Base-by-base conservation (phyloP, 1,139 yeast genomes). In the Candida tropicalis region DNA sequence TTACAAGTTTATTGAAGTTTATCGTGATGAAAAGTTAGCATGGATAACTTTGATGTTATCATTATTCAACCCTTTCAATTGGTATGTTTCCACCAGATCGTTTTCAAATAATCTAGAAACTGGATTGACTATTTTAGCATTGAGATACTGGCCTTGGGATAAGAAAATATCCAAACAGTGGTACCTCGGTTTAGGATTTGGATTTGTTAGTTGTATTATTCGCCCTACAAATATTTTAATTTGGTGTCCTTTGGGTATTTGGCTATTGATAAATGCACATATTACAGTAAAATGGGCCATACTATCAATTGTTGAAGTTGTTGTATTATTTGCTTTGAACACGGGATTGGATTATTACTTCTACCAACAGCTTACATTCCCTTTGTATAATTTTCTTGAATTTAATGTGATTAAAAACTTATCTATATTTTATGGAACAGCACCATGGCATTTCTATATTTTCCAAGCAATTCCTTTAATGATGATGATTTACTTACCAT, bases 21-120 rank as follows among this genome's bases (percentile, higher is more conserved):
- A 70, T 46, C 68, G 74, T 18, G 56, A 54, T 39, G 65, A 68
- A 36, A 46, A 44, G 13, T 40, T 79, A n/a, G 78, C 87, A 0
- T 57, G 67, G 37, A 56, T 66, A 25, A 70, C 84, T 0, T 59
- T 84, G 24, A 40, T 68, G 1, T 57, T 87, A 20, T 82, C 93
- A 13, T 51, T 87, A 5, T 60, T 77, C 1, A 88, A 91, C 46
- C 86, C 90, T 7, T 91, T 89, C 73, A 90, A 90, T 59, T 87
- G 93, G 86, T 88, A 77, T 61, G 74, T 84, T 38, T 70, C 81
- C 33, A 84, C 96, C 1, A 72, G 99, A 49, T 84, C 97, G 2
- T 95, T 95, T 60, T 81, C 96, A 40, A 95, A 93, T 57, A 80
- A 87, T 18, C 69, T 90, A 40, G 99, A 95, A 61, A 77, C 86